Base-by-base conservation (phyloP, 1,139 yeast genomes). In the Hemisphaericaspora xylanilytica region DNA sequence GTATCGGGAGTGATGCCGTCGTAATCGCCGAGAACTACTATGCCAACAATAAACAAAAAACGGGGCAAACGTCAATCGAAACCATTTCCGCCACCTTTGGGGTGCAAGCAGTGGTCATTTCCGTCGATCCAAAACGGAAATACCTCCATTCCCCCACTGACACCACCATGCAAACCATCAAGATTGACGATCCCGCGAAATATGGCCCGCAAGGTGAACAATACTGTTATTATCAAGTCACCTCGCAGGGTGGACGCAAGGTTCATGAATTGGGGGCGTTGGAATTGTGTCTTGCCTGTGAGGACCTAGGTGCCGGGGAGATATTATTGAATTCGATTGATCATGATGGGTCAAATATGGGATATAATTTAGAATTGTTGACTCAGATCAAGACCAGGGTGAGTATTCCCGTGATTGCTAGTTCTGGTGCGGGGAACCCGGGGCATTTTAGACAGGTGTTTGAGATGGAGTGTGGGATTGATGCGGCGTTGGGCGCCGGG, bases 401-500 rank as follows among this genome's bases (percentile, higher is more conserved):
- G 7, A 67, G 73, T 1, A 85, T 92, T 37, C 98, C 98, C 0
- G 97, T 92, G 1, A 92, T 92, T 61, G 97, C 98, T 0, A 88
- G 97, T 15, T 84, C 95, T 43, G 98, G 98, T 36, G 98, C 98
- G 5, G 98, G 98, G 33, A 79, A 70, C 28, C 98, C 98, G 2
- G 75, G 70, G 41, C 97, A 92, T 64, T 92, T 92, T 59, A 79
- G 78, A 47, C 88, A 90, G 49, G 98, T 88, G 1, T 92, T 92
- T 56, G 72, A 71, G 37, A 51, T 68, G 58, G 73, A 81, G 33
- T 88, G 97, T 21, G 74, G 78, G 3, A 84, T 92, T 2, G 98
- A 92, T 64, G 98, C 98, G 35, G 97, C 98, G 10, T 72, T 92
- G 39, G 98, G 98, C 22, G 98, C 98, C 3, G 98, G 98, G 33